Evolutionary conservation across 176 grass and related monocot genomes (phyloP).

Genomic region (Canna indica): DNA sequence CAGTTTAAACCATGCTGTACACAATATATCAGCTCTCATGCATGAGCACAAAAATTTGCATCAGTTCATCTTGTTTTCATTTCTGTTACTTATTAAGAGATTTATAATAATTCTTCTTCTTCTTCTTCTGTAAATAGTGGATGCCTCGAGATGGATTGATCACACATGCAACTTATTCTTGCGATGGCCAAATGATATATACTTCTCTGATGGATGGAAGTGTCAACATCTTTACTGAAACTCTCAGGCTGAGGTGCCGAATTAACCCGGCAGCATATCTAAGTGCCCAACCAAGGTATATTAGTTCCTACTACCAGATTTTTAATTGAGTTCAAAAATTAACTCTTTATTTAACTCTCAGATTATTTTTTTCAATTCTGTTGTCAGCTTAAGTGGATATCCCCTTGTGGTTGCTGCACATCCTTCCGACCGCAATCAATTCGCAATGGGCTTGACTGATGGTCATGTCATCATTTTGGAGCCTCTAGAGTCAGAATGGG

Average conservation of each 20-base stretch:
- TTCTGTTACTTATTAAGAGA: no score
- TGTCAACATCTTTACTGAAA: constrained; percentile 9
- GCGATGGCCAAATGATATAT: constrained; percentile 21
- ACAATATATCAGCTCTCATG: no score
- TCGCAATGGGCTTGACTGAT: constrained; percentile 3
- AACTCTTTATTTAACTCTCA: background rate
- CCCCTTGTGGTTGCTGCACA: constrained; percentile 5
- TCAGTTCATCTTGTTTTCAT: no score
- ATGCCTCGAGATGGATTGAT: constrained; percentile 14
- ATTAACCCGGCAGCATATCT: constrained; percentile 14
- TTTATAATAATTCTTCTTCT: background rate
- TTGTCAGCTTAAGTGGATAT: background rate
- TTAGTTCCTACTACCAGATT: background rate
- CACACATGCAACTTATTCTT: constrained; percentile 20
- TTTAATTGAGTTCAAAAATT: background rate
- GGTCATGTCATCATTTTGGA: constrained; percentile 3
- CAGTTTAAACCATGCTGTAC: no score
- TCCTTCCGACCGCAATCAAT: constrained; percentile 3
- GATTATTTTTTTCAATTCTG: background rate
- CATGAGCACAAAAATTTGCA: no score
- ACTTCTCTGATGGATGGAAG: constrained; percentile 7
- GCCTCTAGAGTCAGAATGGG: constrained; percentile 3
- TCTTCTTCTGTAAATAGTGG: constrained; percentile 3
- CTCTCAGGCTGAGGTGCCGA: constrained; percentile 7
- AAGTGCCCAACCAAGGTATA: constrained; percentile 1